These are phyloP conservation scores for Kuraishia piskuri DNA, from an alignment of 805 yeast genomes.

Conservation along the genomic window DNA sequence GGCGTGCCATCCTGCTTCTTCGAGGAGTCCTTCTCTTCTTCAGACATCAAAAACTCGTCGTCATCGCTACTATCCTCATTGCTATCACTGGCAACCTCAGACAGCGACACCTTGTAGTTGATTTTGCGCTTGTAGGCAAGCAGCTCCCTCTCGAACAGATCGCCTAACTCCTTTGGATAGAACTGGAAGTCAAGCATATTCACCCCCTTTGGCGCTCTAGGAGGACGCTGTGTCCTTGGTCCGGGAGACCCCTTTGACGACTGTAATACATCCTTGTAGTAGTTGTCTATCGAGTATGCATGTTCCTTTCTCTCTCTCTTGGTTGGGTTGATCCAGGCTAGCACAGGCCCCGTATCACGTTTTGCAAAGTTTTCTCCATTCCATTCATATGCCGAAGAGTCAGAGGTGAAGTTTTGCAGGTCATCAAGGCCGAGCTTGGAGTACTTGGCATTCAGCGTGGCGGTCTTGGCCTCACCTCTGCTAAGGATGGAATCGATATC, in stretches of 20 bases:
- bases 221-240: constrained; percentile 23
- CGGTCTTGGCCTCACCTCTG: constrained; percentile 78
- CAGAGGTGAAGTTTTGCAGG: constrained; percentile 82
- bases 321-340: constrained; percentile 66
- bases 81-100: constrained; percentile 49
- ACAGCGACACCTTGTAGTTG: constrained; percentile 46
- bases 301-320: constrained; percentile 74
- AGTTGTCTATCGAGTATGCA: constrained; percentile 76
- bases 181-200: constrained; percentile 70
- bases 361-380: constrained; percentile 82
- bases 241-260: constrained; percentile 27
- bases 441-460: constrained; percentile 70
- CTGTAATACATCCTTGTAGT: constrained; percentile 37
- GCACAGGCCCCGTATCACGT: constrained; percentile 30
- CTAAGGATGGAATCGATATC: constrained; percentile 80
- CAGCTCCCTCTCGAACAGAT: constrained; percentile 55
- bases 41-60: constrained; percentile 32
- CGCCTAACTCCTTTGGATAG: constrained; percentile 45
- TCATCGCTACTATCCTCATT: constrained; percentile 15
- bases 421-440: constrained; percentile 87
- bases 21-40: constrained; percentile 18
- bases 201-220: constrained; percentile 56
- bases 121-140: constrained; percentile 51
- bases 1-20: constrained; percentile 9
- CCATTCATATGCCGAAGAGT: constrained; percentile 88